Evolutionary conservation across 345 rosid genomes (phyloP), one percentile per base, ranked within the genome.

Genomic region (Bruguiera gymnorhiza): DNA sequence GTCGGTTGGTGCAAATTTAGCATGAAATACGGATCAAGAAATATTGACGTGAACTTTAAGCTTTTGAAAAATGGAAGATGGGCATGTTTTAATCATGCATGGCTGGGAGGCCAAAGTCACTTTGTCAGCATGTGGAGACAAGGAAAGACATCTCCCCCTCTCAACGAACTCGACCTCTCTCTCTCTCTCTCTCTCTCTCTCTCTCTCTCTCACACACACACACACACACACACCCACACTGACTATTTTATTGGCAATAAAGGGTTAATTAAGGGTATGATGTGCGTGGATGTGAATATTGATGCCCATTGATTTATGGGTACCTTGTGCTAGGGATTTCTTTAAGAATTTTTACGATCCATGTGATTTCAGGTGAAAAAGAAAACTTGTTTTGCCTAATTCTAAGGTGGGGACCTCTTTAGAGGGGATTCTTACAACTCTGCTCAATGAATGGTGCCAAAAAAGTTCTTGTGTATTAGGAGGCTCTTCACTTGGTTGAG

Each of bases 111-210:
- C 60, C 80, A 71, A 72, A 67, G 66, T 80, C 70, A 36, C 63
- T 81, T 43, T 79, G 85, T 85, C 87, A 75, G 75, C 36, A 71
- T 79, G 74, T 80, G 87, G 73, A 68, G 85, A 83, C 81, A 83
- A 83, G 68, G 72, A 75, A 68, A 71, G 76, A 75, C 82, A 75
- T 70, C 62, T 31, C 64, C 60, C 60, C 31, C 16, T 39, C 67
- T 48, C 70, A 65, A 27, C 58, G 68, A 78, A 62, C 79, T 77
- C 72, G 13, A 64, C 23, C 21, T 3, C 56, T 27, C 21, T 36
- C 46, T 65, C 60, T 53, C 60, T 73, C 23, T 72, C 55, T 37
- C 60, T n/a, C 30, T 23, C 34, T 56, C 69, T 79, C 76, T 24
- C 24, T 24, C 24, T 24, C 24, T 24, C 24, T 24, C 24, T 24